These are phyloP conservation scores for Pichia sp. DNA, from an alignment of 1,139 yeast genomes.

Conservation along the genomic window DNA sequence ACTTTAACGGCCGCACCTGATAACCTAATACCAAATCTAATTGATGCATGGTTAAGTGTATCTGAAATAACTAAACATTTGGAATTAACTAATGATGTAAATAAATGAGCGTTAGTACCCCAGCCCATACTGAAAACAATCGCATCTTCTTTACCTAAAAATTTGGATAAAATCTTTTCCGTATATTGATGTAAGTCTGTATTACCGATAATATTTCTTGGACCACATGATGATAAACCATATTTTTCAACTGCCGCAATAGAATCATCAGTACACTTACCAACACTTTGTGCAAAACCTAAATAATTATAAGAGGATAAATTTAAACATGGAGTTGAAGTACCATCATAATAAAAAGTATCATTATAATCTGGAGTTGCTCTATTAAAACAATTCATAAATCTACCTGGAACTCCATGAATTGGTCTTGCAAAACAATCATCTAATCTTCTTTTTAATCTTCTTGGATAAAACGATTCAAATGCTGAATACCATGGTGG, in stretches of 20 bases:
- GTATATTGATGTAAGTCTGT: constrained; percentile 68
- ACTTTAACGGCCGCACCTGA: constrained; percentile 93
- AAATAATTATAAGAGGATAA: constrained; percentile 87
- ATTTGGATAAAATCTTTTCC: constrained; percentile 73
- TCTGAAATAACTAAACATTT: constrained; percentile 89
- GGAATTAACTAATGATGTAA: constrained; percentile 76
- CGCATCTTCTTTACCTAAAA: constrained; percentile 88
- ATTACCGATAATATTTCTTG: constrained; percentile 71
- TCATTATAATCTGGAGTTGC: constrained; percentile 54
- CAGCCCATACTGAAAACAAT: constrained; percentile 89
- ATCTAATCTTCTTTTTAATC: constrained; percentile 83
- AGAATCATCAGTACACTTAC: constrained; percentile 82
- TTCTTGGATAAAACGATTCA: constrained; percentile 87
- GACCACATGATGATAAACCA: constrained; percentile 76
- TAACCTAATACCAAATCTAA: constrained; percentile 88
- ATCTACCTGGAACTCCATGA: constrained; percentile 95
- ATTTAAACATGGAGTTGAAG: constrained; percentile 71
- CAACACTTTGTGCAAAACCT: constrained; percentile 95
- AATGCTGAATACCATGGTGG: constrained; percentile 96
- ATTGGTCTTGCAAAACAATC: constrained; percentile 96
- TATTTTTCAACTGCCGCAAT: constrained; percentile 54
- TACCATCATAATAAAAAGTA: constrained; percentile 66
- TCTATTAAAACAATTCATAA: constrained; percentile 74
- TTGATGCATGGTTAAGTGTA: constrained; percentile 91
- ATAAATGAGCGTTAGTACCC: constrained; percentile 91